phyloP scores from a whole-genome alignment of 1,284 basidiomycete species.

The Coniferiporia weirii region DNA sequence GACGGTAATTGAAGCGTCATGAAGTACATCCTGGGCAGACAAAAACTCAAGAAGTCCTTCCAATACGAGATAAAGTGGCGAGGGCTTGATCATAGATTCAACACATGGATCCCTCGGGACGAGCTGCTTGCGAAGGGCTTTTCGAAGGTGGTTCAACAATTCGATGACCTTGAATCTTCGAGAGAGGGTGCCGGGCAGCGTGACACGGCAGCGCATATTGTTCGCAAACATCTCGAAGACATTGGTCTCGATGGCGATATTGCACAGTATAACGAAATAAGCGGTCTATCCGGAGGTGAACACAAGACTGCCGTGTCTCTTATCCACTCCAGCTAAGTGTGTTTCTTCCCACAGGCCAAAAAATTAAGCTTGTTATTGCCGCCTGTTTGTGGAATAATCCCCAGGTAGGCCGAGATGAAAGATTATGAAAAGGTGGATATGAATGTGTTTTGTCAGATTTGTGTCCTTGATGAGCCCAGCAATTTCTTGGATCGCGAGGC shows the following conservation, averaged over 20 bases:
- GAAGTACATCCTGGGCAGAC: conserved; percentile 88
- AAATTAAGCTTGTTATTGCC: conserved; percentile 95
- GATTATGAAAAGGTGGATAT: conserved; percentile 2
- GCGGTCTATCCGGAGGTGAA: conserved; percentile 79
- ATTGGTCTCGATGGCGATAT: conserved; percentile 97
- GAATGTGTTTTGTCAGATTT: conserved; percentile 40
- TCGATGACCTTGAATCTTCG: conserved; percentile 95
- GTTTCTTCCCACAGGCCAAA: conserved; percentile 59
- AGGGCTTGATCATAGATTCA: conserved; percentile 89
- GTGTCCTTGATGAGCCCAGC: conserved; percentile 89
- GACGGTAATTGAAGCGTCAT: conserved; percentile 4
- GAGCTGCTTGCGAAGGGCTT: conserved; percentile 87
- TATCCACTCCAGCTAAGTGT: conserved; percentile 5
- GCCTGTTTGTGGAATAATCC: conserved; percentile 95
- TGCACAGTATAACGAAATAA: conserved; percentile 95
- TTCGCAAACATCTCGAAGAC: conserved; percentile 88
- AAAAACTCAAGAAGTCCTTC: conserved; percentile 95
- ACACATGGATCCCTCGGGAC: conserved; percentile 93
- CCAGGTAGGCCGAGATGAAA: conserved; percentile 46
- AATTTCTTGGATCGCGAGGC: conserved; percentile 95
- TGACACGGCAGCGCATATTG: conserved; percentile 75
- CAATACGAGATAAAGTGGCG: conserved; percentile 98
- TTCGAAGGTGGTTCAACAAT: conserved; percentile 88
- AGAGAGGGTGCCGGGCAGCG: conserved; percentile 88
- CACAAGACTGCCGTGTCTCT: conserved; percentile 21